phyloP scores from a whole-genome alignment of 2,329 filamentous ascomycete species.

The Fusarium sp. region DNA sequence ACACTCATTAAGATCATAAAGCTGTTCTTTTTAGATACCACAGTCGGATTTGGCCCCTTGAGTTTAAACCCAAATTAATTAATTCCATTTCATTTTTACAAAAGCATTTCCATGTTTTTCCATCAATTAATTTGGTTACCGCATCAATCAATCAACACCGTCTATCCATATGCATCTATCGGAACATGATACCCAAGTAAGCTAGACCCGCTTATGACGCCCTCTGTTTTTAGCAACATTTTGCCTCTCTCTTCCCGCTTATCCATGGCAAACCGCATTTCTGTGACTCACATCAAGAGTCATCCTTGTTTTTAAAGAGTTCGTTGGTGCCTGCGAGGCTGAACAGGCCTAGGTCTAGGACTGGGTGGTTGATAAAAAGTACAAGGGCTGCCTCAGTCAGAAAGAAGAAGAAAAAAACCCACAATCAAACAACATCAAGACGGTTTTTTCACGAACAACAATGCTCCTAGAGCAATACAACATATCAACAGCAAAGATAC shows the following conservation, averaged over 20 bases:
- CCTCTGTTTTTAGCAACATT: conserved; percentile 3
- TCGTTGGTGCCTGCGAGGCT: neutral
- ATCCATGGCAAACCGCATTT: neutral
- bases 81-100: neutral
- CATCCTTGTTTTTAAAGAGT: neutral
- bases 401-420: neutral
- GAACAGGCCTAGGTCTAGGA: neutral
- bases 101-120: neutral
- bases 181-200: neutral
- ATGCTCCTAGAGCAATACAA: conserved; percentile 26
- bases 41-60: neutral
- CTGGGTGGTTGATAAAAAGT: neutral
- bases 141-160: neutral
- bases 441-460: conserved; percentile 1
- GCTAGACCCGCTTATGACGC: conserved; percentile 6
- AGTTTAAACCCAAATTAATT: neutral
- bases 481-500: conserved; percentile 10
- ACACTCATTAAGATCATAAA: neutral
- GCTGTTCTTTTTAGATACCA: neutral
- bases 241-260: neutral
- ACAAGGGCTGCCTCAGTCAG: neutral
- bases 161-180: neutral
- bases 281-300: neutral
- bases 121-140: neutral
- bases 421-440: neutral